phyloP scores from a whole-genome alignment of 495 filamentous ascomycete genomes.

The Annulohypoxylon bovei region DNA sequence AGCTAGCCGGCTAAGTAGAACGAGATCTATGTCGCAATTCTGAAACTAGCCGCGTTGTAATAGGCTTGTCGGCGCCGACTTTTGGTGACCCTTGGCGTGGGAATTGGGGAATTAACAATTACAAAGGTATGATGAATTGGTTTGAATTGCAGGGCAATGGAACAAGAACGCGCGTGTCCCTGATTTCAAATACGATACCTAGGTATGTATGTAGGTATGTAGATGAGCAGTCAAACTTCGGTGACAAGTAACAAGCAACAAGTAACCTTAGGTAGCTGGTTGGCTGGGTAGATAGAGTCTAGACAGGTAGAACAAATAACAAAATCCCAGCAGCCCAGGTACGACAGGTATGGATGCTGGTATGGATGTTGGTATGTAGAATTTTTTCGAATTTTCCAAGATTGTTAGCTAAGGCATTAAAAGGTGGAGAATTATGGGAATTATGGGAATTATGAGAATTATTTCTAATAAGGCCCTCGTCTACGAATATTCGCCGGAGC shows the following conservation, averaged over 20 bases:
- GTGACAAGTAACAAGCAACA: no score
- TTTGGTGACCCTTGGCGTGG: background rate
- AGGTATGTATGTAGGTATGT: no score
- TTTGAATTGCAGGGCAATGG: conserved; percentile 6
- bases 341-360: background rate
- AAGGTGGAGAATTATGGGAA: conserved; percentile 22
- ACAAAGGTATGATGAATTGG: conserved; percentile 36
- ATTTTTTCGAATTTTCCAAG: background rate
- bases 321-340: background rate
- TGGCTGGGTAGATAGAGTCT: no score
- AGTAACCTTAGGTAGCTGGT: no score
- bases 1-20: conserved; percentile 40
- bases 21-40: conserved; percentile 46
- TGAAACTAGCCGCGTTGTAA: conserved; percentile 41
- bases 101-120: conserved; percentile 7
- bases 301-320: background rate
- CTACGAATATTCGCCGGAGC: conserved; percentile 44
- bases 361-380: background rate
- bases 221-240: background rate
- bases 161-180: conserved; percentile 4
- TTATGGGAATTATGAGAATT: conserved; percentile 18
- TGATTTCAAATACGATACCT: conserved; percentile 30
- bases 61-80: conserved; percentile 22
- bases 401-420: conserved; percentile 11
- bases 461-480: conserved; percentile 21